Base-by-base conservation (phyloP, 2,329 filamentous ascomycete species). In the Ceratocystis smalleyi region DNA sequence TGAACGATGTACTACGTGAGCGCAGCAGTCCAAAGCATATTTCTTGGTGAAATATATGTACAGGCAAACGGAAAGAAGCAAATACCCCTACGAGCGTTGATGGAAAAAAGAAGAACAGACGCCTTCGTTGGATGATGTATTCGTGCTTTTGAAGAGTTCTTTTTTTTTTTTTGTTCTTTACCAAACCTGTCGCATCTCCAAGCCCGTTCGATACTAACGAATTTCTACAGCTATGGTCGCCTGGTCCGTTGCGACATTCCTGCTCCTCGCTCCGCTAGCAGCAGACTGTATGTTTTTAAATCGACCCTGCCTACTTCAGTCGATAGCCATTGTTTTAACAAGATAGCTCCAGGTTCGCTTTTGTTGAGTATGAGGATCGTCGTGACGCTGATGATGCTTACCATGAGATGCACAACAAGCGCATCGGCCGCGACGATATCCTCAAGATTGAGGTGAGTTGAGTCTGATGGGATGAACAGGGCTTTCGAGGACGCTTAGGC, bases 381-480 rank as follows among this genome's bases (percentile, higher is more conserved):
- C 91, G 94, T 71, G 94, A 99, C 80, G 91, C 94, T 68, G 94
- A 99, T 75, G 94, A 99, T 78, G 94, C 94, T 59, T 99, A 99
- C 75, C 90, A 99, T 75, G 94, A 99, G 79, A 99, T 99, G 94
- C 94, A 99, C 74, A 97, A 97, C 81, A 96, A 96, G 84, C 90
- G 92, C 69, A 91, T 99, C 70, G 91, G 91, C 59, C 87, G 92
- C 68, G 94, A 99, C 73, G 94, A 99, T 72, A 79, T 96, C 67
- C 75, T 99, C 78, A 99, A 99, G 80, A 97, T 99, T 69, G 94
- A 99, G 83, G 94, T 96, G 77, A 70, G 82, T 43, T 59, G 5
- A 40, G 35, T 15, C 35, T 15, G 12, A 5, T 12, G 35, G 3
- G 35, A 4, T 40, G 10, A 40, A 12, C 3, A 4, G 35, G 35